These are phyloP conservation scores for Gnomoniopsis sp. DNA, from an alignment of 2,329 filamentous ascomycete genomes.

Conservation along the genomic window DNA sequence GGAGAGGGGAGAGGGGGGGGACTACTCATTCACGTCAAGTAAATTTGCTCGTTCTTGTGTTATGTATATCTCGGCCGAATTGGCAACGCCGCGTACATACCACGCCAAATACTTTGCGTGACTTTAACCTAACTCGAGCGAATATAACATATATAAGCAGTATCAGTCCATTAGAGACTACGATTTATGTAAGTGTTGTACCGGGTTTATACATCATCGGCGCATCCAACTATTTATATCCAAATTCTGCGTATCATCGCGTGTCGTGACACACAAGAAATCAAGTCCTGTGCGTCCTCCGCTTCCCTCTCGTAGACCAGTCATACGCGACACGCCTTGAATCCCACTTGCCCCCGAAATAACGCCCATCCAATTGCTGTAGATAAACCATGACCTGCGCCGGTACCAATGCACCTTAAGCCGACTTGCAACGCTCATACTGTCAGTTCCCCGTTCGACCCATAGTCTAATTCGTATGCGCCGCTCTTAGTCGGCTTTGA, in stretches of 20 bases:
- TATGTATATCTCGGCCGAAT: too few species aligned
- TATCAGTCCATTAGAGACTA: slow-evolving; percentile 12
- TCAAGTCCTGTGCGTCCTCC: background rate
- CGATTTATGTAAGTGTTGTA: slow-evolving; percentile 11
- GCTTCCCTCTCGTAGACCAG: background rate
- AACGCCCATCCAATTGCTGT: slow-evolving; percentile 4
- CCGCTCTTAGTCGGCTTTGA: slow-evolving; percentile 45
- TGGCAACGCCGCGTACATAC: background rate
- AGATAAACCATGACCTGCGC: slow-evolving; percentile 7
- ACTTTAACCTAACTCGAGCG: too few species aligned
- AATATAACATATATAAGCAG: background rate
- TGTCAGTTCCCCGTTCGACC: background rate
- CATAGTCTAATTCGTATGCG: background rate
- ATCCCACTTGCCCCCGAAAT: background rate
- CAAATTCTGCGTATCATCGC: background rate
- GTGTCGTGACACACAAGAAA: background rate
- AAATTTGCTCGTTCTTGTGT: too few species aligned
- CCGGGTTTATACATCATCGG: slow-evolving; percentile 13
- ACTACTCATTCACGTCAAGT: too few species aligned
- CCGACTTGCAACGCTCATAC: background rate
- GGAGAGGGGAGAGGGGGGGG: too few species aligned
- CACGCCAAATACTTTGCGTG: too few species aligned
- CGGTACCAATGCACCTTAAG: slow-evolving; percentile 14
- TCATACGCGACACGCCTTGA: background rate
- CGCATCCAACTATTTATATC: background rate